Evolutionary conservation across 2,329 filamentous ascomycete genomes (phyloP), one percentile per base, ranked within the genome.

Genomic region (Claviceps sp.): DNA sequence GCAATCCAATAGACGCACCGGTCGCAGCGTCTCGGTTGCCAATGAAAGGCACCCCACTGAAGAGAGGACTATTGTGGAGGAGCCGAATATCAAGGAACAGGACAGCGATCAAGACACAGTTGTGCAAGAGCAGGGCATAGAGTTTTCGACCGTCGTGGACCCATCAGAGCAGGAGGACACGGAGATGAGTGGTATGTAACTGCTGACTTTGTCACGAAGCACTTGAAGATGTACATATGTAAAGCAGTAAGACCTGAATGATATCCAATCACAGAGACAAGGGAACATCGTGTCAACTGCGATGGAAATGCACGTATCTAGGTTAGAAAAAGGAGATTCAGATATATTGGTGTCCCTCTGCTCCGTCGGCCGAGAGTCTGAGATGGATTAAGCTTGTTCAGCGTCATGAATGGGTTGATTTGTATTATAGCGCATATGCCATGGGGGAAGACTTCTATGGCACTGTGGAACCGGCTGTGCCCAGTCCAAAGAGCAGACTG

Each of bases 401-500:
- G 11, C 10, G 30, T 34, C 10, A 34, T 34, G 30, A 34, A 34
- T 34, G 30, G 30, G 11, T 34, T 11, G 30, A 34, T 11, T 34
- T 34, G 30, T 16, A 34, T 34, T 13, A n/a, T 17, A 24, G 41
- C 5, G 13, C 24, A 14, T 30, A 45, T 46, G 14, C 16, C 17
- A 44, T 16, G 11, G 26, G 42, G 7, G 42, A 24, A 30, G 17
- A 14, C n/a, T 30, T 17, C 22, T 47, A 47, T 24, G 24, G 14
- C 42, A n/a, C 14, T n/a, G 34, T 30, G 19, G 41, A 46, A 55
- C 49, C 61, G 8, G 55, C 55, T 4, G 61, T 58, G 2, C 73
- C 76, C 14, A 82, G 53, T 71, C 73, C 77, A 61, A 77, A 82
- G 47, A 87, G 59, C 40, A 78, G 50, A 34, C 80, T 74, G 1